These are phyloP conservation scores for Lippia alba DNA, from an alignment of 305 asterid species.

Conservation along the genomic window DNA sequence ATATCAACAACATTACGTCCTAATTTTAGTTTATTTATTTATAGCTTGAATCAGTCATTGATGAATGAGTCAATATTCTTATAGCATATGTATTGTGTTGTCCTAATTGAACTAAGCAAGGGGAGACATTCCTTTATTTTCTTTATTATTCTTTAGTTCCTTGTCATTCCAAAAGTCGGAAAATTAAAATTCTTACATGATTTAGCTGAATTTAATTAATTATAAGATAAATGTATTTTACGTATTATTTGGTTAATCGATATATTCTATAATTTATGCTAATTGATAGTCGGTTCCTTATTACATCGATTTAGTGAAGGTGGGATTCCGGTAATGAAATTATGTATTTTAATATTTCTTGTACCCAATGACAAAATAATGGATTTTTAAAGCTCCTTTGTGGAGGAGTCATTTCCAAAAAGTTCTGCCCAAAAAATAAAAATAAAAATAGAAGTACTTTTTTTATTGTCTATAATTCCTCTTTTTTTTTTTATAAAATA, in stretches of 20 bases:
- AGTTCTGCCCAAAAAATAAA: too few species aligned
- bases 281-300: too few species aligned
- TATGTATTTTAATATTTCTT: too few species aligned
- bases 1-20: background rate
- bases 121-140: conserved; percentile 19
- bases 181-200: background rate
- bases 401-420: background rate
- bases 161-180: conserved; percentile 14
- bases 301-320: too few species aligned
- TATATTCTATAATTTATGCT: too few species aligned
- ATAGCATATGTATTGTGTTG: conserved; percentile 16
- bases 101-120: conserved; percentile 5
- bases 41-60: background rate
- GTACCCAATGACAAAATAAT: background rate
- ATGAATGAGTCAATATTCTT: conserved; percentile 36
- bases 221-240: too few species aligned
- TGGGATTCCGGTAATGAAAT: too few species aligned
- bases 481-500: conserved; percentile 3
- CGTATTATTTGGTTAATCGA: too few species aligned
- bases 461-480: background rate
- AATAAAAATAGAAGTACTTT: background rate
- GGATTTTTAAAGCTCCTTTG: background rate
- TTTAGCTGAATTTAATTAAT: too few species aligned
- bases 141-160: conserved; percentile 1
- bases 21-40: background rate